Percentiles rank a stretch among this genome's conserved stretches.
These are phyloP conservation scores for Fistulifera solaris DNA, from an alignment of 108 stramenopile genomes.

Conservation along the genomic window DNA sequence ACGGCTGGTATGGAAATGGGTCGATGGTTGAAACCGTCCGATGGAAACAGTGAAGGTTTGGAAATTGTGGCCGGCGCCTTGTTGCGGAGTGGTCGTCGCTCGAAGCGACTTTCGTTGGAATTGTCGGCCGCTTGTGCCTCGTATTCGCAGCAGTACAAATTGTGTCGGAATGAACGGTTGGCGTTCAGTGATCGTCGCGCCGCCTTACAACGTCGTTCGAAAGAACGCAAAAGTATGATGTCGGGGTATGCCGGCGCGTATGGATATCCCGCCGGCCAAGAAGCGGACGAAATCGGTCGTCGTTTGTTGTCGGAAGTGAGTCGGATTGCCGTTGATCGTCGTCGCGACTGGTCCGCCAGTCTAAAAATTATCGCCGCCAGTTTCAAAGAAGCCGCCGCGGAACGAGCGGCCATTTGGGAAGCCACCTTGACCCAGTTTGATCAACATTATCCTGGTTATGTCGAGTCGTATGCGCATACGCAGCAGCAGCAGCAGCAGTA, in stretches of 20 bases:
- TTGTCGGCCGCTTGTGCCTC: conserved; percentile 54
- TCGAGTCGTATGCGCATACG: no score
- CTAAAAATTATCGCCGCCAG: conserved; percentile 58
- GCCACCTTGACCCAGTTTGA: conserved; percentile 28
- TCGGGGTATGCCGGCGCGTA: conserved; percentile 12
- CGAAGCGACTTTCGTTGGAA: conserved; percentile 68
- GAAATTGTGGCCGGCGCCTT: conserved; percentile 53
- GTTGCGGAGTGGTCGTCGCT: conserved; percentile 55
- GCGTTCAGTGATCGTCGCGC: conserved; percentile 69
- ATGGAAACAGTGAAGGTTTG: conserved; percentile 31
- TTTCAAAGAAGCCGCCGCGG: conserved; percentile 65
- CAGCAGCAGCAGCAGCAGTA: no score
- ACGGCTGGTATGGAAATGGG: conserved; percentile 65
- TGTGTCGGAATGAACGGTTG: conserved; percentile 66
- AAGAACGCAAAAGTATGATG: conserved; percentile 53
- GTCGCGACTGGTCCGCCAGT: conserved; percentile 56
- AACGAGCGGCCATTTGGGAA: conserved; percentile 75
- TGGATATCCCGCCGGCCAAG: conserved; percentile 26
- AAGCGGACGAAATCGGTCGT: conserved; percentile 66
- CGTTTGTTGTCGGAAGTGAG: conserved; percentile 65
- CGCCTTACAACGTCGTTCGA: conserved; percentile 42
- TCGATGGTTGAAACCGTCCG: conserved; percentile 54
- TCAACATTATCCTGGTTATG: conserved; percentile 17
- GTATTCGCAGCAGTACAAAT: conserved; percentile 63
- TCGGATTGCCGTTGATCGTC: conserved; percentile 48